Evolutionary conservation across 2,329 filamentous ascomycete species (phyloP), one percentile per base, ranked within the genome.

Genomic region (Fusarium kyushuense): DNA sequence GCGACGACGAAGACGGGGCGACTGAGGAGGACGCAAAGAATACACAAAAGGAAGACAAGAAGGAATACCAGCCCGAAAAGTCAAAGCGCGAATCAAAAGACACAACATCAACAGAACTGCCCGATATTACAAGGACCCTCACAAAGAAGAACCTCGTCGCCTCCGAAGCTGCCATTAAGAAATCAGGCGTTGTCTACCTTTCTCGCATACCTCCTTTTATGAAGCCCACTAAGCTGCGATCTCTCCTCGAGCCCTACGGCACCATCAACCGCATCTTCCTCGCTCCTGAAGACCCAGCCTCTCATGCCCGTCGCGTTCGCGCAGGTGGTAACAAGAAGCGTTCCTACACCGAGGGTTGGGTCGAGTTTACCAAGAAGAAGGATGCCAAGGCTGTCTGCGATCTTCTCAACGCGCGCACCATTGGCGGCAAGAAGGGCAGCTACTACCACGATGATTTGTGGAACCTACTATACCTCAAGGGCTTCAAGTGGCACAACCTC

Each of bases 401-500:
- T 70, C 84, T 91, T 27, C 83, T 96, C 49, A 96, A 96, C 75
- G 90, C 91, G 41, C 87, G 87, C 66, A 92, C 86, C 14, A 92
- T 96, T 61, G 92, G 92, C 51, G 93, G 93, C 27, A 94, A 94
- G 81, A 96, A 96, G 81, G 87, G 92, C 14, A 87, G 86, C 48
- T 93, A 92, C 76, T 96, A 95, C 81, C 88, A 92, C 72, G 93
- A 96, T 76, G 93, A 96, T 77, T 86, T 96, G 43, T 96, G 93
- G 93, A 94, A 91, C 72, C 81, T 96, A 66, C 86, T 92, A 63
- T 96, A 96, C 75, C 81, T 96, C 65, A 90, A 88, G 67, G 92
- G 92, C 2, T 95, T 96, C 81, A 96, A 95, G 79, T 96, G 93
- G 93, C 83, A 86, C 67, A 84, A 89, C 73, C 78, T 90, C 66